These are phyloP conservation scores for Thraustochytrium sp. DNA, from an alignment of 352 stramenopile species.

Conservation along the genomic window DNA sequence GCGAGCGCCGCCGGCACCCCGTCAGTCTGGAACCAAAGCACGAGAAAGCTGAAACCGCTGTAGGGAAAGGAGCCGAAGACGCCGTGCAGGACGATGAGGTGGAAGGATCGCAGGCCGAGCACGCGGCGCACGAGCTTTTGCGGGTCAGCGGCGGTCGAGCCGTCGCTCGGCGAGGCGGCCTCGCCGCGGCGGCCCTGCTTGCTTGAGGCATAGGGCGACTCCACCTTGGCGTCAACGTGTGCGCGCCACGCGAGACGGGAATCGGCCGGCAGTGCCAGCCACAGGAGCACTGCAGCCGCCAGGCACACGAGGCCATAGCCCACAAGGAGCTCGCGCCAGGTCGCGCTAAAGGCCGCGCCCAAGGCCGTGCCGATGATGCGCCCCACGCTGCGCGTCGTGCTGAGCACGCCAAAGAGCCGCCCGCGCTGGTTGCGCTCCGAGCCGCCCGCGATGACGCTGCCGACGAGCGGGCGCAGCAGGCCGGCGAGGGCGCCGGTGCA, in stretches of 20 bases:
- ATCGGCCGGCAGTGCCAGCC: not conserved
- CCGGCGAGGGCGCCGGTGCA: not conserved
- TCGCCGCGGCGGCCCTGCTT: not conserved
- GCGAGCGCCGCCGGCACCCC: not conserved
- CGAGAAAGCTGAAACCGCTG: constrained; percentile 5
- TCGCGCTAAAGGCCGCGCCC: not conserved
- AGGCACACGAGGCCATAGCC: not conserved
- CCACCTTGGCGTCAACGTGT: not conserved
- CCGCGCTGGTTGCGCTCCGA: not conserved
- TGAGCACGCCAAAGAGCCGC: not conserved
- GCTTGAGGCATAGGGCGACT: not conserved
- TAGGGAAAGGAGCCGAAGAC: constrained; percentile 6
- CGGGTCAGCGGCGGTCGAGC: not conserved
- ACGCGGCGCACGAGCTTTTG: too few relatives aligned
- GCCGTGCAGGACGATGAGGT: constrained; percentile 1
- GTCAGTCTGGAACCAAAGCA: not conserved
- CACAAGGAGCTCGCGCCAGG: not conserved
- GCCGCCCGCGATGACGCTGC: not conserved
- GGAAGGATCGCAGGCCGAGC: not conserved
- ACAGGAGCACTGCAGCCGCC: not conserved
- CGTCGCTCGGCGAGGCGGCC: not conserved
- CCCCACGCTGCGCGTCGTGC: not conserved
- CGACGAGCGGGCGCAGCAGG: not conserved
- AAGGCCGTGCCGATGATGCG: not conserved
- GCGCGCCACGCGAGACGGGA: not conserved